Evolutionary conservation across 306 rosid species (phyloP), one percentile per base, ranked within the genome.

Genomic region (Canavalia ensiformis): DNA sequence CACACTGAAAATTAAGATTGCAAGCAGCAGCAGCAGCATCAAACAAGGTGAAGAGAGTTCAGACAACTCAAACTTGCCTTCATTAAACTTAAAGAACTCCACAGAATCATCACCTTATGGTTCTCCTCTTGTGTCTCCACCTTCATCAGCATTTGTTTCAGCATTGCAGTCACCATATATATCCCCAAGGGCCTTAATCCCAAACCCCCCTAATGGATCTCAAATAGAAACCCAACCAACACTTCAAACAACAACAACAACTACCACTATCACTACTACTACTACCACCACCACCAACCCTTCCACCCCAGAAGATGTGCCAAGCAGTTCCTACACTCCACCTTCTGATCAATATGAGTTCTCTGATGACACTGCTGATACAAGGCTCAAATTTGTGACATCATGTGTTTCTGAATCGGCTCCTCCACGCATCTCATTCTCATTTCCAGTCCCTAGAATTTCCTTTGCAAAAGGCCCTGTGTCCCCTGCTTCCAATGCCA

Each of bases 141-240:
- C 97, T 80, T 92, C 98, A 31, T 94, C 98, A 6, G 98, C 98
- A 72, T 94, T 94, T 83, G 96, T 92, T 85, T 94, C 98, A 44
- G 98, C 98, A 55, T 83, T 92, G 68, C 98, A 91, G 51, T 94
- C 98, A 2, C 98, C 98, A 8, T 92, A 92, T 82, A 89, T 94
- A 65, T 94, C 98, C 58, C 98, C 97, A 5, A 88, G 98, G 72
- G 96, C 96, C 84, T 64, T 69, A 39, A 5, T 72, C 37, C 82
- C 85, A 68, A 79, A 75, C 33, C 75, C 75, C 28, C 58, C 68
- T 3, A 58, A 39, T n/a, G 58, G 39, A 1, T 31, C 54, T 67
- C 3, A 60, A 28, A 51, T 66, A 30, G 85, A 64, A 64, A 83
- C 77, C 77, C 84, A 33, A 35, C 78, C 68, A 55, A n/a, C 56